Base-by-base conservation (phyloP, 2,329 filamentous ascomycete genomes). In the Septoria petroselini region DNA sequence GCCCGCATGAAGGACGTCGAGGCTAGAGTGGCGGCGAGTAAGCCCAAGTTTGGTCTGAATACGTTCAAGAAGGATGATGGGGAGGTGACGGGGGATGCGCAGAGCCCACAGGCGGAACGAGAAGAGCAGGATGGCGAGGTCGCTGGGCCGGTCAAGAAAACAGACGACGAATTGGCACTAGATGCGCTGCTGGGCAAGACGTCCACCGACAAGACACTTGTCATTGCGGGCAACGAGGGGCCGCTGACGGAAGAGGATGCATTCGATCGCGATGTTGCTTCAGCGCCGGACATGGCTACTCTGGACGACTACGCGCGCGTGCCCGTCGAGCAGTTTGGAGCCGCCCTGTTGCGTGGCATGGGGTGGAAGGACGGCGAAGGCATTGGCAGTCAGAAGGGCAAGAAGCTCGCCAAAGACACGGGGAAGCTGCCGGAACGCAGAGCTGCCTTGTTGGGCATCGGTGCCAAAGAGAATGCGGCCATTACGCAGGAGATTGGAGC, bases 321-420 rank as follows among this genome's bases (percentile, higher is more conserved):
- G 54, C 91, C 93, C 0, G 89, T 97, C 12, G 91, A 96, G 60
- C 90, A 96, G 61, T 98, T 97, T 58, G 93, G 93, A 6, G 86
- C 90, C 14, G 90, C 91, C 0, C 76, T 97, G 57, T 77, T 98
- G 29, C 83, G 91, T 25, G 90, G 91, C 7, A 96, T 97, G 87
- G 93, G 93, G 7, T 96, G 91, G 91, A 90, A 96, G 63, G 81
- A 83, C 56, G 82, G 77, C 14, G 76, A 81, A 55, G 71, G 73
- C 31, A 75, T 82, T 43, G 74, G 85, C 71, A 73, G 77, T 18
- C 73, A 78, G 47, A 70, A 70, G 19, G 68, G 69, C 14, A 68
- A 58, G 60, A 69, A 52, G 58, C 53, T 64, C 3, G 56, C 60
- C 18, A 86, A 86, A 58, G 51, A 58, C 12, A 48, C 37, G 23